Evolutionary conservation across 352 stramenopile species (phyloP).

Genomic region (Achlya hypogyna): DNA sequence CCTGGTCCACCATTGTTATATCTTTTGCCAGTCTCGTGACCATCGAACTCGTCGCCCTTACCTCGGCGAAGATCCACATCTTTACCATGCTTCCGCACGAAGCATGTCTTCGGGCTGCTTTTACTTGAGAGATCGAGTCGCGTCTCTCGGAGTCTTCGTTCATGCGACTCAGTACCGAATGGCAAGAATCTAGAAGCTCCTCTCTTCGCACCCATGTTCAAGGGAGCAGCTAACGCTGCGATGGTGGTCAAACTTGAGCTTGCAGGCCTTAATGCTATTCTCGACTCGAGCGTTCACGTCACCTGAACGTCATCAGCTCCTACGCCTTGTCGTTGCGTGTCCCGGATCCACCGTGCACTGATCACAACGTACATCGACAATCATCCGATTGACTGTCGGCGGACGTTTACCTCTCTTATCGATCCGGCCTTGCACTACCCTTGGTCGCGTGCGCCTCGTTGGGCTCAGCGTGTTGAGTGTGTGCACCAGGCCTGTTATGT

Average conservation of each 20-base stretch:
- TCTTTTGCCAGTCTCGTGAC: not conserved
- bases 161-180: not conserved
- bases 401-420: not conserved
- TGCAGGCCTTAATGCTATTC: not conserved
- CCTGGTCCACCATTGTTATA: too few species aligned
- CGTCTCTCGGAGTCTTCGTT: not conserved
- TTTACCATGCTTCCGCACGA: not conserved
- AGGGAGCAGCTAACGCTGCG: not conserved
- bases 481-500: too few species aligned
- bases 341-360: not conserved
- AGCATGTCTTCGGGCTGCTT: not conserved
- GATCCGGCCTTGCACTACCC: too few species aligned
- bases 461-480: too few species aligned
- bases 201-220: not conserved
- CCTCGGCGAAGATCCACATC: not conserved
- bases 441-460: too few species aligned
- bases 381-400: not conserved
- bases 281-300: not conserved
- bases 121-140: not conserved
- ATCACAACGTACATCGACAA: not conserved
- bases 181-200: not conserved
- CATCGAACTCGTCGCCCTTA: not conserved
- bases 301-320: not conserved
- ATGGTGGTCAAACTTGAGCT: not conserved
- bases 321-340: not conserved